A percentile compares a stretch with the other conserved stretches of the same genome.
Conservation (phyloP, 768 basidiomycete species). For the Strobilomyces dryophilus region DNA sequence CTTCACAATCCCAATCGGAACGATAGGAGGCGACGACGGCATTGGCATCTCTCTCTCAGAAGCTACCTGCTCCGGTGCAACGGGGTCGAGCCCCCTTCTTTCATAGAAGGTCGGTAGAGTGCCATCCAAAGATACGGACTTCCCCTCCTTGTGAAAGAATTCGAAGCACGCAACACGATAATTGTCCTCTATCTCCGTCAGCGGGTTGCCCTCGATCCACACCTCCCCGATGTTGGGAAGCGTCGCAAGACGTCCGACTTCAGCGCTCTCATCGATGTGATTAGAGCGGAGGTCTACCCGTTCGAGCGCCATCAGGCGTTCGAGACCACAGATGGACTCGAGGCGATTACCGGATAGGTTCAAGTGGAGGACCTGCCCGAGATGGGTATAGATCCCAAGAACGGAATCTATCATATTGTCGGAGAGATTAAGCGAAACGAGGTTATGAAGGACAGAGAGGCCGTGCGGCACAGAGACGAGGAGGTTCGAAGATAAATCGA, state of each 20-base stretch:
- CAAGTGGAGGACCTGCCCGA: slow-evolving; percentile 73
- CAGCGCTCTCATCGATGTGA: slow-evolving; percentile 73
- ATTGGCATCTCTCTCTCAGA: slow-evolving; percentile 46
- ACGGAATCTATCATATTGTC: slow-evolving; percentile 98
- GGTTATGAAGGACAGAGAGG: slow-evolving; percentile 68
- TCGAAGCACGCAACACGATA: slow-evolving; percentile 80
- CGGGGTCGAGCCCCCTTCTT: slow-evolving; percentile 49
- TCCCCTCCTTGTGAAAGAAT: slow-evolving; percentile 83
- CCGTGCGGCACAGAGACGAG: slow-evolving; percentile 84
- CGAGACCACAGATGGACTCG: slow-evolving; percentile 92
- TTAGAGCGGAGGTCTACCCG: slow-evolving; percentile 83
- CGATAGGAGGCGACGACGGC: slow-evolving; percentile 55
- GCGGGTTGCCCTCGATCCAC: slow-evolving; percentile 83
- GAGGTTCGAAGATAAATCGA: slow-evolving; percentile 89
- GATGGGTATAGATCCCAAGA: slow-evolving; percentile 75
- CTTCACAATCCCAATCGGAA: slow-evolving; percentile 46
- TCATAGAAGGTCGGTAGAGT: slow-evolving; percentile 67
- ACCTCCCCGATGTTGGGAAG: slow-evolving; percentile 78
- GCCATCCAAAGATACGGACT: slow-evolving; percentile 73
- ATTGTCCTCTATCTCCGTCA: slow-evolving; percentile 62
- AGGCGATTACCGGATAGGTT: slow-evolving; percentile 86
- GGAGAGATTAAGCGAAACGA: slow-evolving; percentile 88
- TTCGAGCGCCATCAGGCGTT: slow-evolving; percentile 81
- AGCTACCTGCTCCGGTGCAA: slow-evolving; percentile 49
- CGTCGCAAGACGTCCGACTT: slow-evolving; percentile 76